Conservation (phyloP, 2,329 filamentous ascomycete genomes). For the Fusarium chlamydosporum region DNA sequence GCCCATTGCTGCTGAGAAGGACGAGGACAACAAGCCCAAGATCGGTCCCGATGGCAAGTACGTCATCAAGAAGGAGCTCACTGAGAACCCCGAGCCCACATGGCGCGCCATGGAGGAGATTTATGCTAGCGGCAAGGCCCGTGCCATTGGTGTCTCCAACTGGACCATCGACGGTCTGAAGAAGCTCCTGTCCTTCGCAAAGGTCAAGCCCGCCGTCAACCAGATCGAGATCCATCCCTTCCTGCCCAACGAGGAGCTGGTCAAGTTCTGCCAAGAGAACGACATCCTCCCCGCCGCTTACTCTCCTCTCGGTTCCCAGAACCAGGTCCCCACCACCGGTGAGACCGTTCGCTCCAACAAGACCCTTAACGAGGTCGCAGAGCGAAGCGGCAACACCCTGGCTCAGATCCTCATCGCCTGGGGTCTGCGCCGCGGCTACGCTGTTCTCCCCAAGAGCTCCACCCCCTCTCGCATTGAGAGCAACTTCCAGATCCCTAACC, state of each 20-base stretch:
- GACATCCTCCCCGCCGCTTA: constrained; percentile 67
- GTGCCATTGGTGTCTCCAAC: constrained; percentile 67
- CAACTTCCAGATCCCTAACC: constrained; percentile 46
- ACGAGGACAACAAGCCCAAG: constrained; percentile 59
- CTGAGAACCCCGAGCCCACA: constrained; percentile 58
- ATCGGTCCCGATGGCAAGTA: constrained; percentile 63
- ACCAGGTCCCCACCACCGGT: constrained; percentile 49
- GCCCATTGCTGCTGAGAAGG: constrained; percentile 62
- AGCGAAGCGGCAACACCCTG: constrained; percentile 65
- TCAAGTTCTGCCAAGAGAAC: constrained; percentile 67
- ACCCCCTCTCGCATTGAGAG: constrained; percentile 72
- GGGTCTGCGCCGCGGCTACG: constrained; percentile 75
- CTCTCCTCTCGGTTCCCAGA: constrained; percentile 73
- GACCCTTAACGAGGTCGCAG: constrained; percentile 65
- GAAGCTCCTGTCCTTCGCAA: constrained; percentile 53
- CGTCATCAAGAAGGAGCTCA: constrained; percentile 63
- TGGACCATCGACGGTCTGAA: constrained; percentile 61
- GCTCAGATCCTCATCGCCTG: constrained; percentile 69
- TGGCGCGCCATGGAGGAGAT: constrained; percentile 71
- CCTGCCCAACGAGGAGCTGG: constrained; percentile 63
- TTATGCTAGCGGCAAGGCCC: constrained; percentile 57
- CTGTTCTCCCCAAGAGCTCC: constrained; percentile 78
- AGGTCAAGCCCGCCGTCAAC: constrained; percentile 65
- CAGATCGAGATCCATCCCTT: constrained; percentile 59
- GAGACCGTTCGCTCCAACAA: constrained; percentile 54